Conservation (phyloP, 129 eudicot genomes). For the Erigeron canadensis region DNA sequence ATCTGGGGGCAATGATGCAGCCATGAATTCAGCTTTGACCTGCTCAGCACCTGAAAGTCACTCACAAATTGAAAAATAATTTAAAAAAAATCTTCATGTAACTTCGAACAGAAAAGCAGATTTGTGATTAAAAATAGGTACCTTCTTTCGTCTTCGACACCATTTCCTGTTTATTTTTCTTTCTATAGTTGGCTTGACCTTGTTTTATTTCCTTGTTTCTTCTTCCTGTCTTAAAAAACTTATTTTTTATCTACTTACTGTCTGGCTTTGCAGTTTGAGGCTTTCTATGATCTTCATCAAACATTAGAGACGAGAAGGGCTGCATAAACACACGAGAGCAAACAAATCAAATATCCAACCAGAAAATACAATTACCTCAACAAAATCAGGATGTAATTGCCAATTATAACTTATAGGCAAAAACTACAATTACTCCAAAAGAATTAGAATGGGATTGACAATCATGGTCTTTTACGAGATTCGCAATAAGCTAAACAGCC, state of each 20-base stretch:
- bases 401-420: neutral
- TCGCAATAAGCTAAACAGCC: slow-evolving; percentile 74
- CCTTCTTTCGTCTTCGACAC: slow-evolving; percentile 83
- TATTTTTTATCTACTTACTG: slow-evolving; percentile 46
- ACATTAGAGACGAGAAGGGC: slow-evolving; percentile 71
- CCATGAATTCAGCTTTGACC: slow-evolving; percentile 86
- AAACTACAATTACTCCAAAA: slow-evolving; percentile 47
- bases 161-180: slow-evolving; percentile 63
- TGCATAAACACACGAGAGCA: slow-evolving; percentile 8
- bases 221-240: slow-evolving; percentile 47
- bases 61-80: neutral
- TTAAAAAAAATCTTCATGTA: neutral
- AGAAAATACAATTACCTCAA: no score
- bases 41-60: slow-evolving; percentile 23
- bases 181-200: slow-evolving; percentile 48
- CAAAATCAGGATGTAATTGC: no score
- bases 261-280: slow-evolving; percentile 46
- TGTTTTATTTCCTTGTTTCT: slow-evolving; percentile 46
- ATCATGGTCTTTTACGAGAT: slow-evolving; percentile 64
- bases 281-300: slow-evolving; percentile 86
- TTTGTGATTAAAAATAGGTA: slow-evolving; percentile 12
- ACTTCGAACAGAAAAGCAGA: neutral
- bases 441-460: slow-evolving; percentile 92
- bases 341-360: no score
- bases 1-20: slow-evolving; percentile 82